phyloP scores from a whole-genome alignment of 345 rosid genomes.

The Laguncularia racemosa region DNA sequence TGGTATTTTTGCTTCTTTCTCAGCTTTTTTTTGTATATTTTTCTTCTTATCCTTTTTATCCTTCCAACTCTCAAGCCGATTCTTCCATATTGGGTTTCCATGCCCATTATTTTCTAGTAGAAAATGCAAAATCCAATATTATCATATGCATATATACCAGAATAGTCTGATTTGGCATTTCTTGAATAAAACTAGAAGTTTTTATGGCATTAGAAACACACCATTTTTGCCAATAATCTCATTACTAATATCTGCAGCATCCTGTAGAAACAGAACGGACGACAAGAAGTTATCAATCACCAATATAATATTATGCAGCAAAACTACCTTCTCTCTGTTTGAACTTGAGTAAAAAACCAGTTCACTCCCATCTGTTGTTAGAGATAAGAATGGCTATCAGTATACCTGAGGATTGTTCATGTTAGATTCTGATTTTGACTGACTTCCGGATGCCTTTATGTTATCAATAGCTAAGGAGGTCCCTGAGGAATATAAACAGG shows the following conservation, averaged over 20 bases:
- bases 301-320: not conserved
- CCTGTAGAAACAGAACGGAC: not conserved
- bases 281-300: not conserved
- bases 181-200: too few species aligned
- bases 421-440: not conserved
- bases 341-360: too few species aligned
- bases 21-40: not conserved
- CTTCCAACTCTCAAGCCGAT: constrained; percentile 10
- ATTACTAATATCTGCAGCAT: not conserved
- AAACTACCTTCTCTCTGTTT: too few species aligned
- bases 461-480: not conserved
- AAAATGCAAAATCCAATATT: not conserved
- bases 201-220: too few species aligned
- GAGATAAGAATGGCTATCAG: not conserved
- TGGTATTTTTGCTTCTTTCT: not conserved
- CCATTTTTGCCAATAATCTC: too few species aligned
- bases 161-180: too few species aligned
- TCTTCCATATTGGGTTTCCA: constrained; percentile 9
- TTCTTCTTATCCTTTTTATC: constrained; percentile 9
- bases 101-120: not conserved
- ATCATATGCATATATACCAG: not conserved
- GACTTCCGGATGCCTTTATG: not conserved
- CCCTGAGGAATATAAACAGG: not conserved
- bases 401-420: constrained; percentile 8
- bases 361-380: too few species aligned